Conservation (phyloP, 306 rosid genomes). For the Alnus rubra region DNA sequence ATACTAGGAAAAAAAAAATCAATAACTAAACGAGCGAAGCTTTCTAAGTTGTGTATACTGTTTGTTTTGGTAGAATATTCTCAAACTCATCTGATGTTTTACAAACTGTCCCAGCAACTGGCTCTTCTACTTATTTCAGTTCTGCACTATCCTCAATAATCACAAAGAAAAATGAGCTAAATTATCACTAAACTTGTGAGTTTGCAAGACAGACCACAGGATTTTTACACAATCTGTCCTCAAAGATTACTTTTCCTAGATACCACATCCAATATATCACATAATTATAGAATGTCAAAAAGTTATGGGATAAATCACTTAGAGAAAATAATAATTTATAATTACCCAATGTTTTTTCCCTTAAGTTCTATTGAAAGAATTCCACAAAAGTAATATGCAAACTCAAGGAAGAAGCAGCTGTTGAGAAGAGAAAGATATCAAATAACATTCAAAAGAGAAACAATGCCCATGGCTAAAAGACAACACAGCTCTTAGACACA, state of each 20-base stretch:
- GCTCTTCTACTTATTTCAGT: not conserved
- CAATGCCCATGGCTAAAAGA: not conserved
- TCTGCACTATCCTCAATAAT: not conserved
- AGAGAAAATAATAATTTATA: not conserved
- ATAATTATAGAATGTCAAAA: not conserved
- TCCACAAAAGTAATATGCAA: not conserved
- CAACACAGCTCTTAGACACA: slow-evolving; percentile 15
- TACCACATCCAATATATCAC: not conserved
- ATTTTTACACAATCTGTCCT: slow-evolving; percentile 2
- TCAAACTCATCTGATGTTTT: not conserved
- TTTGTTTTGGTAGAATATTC: not conserved
- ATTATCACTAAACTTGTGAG: not conserved
- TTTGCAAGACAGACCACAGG: not conserved
- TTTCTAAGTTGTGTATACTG: not conserved
- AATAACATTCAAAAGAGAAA: not conserved
- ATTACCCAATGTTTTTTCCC: not conserved
- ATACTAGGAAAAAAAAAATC: not conserved
- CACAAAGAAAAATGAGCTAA: not conserved
- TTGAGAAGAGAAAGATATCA: not conserved
- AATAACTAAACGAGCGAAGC: not conserved
- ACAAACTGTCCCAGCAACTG: not conserved
- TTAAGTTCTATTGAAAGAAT: not conserved
- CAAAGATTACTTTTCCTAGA: not conserved
- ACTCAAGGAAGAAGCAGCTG: not conserved
- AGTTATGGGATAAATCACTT: not conserved